Percentiles rank a stretch among this genome's conserved stretches.
Conservation (phyloP, 2,329 filamentous ascomycete species). For the Akanthomyces dipterigenus region DNA sequence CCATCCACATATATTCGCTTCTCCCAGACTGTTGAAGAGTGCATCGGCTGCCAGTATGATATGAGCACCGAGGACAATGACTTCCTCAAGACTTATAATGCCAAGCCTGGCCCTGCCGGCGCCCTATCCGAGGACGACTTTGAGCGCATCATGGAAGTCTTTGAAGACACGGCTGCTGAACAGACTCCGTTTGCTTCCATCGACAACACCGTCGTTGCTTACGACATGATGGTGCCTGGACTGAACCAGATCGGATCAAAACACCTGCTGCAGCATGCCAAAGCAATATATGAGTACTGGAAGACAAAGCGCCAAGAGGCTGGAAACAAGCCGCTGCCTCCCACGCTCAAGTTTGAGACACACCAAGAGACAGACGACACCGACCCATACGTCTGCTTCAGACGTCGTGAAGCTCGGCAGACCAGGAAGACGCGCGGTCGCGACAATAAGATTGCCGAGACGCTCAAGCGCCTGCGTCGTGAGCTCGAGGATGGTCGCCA, state of each 20-base stretch:
- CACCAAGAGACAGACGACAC: constrained; percentile 91
- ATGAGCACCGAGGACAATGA: constrained; percentile 87
- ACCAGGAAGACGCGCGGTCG: constrained; percentile 90
- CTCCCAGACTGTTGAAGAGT: constrained; percentile 96
- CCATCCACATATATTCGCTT: constrained; percentile 94
- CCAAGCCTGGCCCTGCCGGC: constrained; percentile 56
- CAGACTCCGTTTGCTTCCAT: constrained; percentile 86
- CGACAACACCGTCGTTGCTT: constrained; percentile 77
- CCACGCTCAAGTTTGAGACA: constrained; percentile 84
- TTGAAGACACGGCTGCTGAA: constrained; percentile 76
- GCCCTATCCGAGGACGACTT: constrained; percentile 85
- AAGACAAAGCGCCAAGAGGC: constrained; percentile 59
- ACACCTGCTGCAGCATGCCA: constrained; percentile 53
- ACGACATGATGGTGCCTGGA: constrained; percentile 67
- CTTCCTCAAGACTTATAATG: constrained; percentile 79
- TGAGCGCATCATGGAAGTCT: constrained; percentile 89
- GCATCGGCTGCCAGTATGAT: constrained; percentile 83
- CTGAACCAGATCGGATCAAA: constrained; percentile 46
- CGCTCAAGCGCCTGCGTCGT: constrained; percentile 81
- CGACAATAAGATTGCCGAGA: constrained; percentile 90
- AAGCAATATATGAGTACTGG: constrained; percentile 87
- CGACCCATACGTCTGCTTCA: constrained; percentile 97
- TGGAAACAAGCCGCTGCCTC: constrained; percentile 67
- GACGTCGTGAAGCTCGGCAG: constrained; percentile 86
- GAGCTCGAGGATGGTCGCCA: constrained; percentile 86